These are phyloP conservation scores for Aspergillus bridgeri DNA, from an alignment of 495 filamentous ascomycete species.

Conservation along the genomic window DNA sequence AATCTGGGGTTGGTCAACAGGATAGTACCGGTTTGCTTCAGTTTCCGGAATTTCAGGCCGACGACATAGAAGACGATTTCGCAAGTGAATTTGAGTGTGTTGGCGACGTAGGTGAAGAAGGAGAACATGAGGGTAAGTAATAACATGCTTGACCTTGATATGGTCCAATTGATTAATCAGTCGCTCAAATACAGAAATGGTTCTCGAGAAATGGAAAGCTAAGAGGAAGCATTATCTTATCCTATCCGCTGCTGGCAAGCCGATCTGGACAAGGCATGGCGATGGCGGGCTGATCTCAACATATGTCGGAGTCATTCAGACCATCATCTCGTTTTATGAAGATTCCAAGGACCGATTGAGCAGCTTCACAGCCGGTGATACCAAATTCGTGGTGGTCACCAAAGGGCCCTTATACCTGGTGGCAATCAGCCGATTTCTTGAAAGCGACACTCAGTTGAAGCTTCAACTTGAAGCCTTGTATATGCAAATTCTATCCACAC, in stretches of 20 bases:
- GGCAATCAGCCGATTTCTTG: slow-evolving; percentile 85
- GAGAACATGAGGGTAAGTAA: slow-evolving; percentile 62
- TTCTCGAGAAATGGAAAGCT: slow-evolving; percentile 72
- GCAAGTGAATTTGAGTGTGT: slow-evolving; percentile 75
- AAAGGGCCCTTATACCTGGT: slow-evolving; percentile 89
- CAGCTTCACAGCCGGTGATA: slow-evolving; percentile 78
- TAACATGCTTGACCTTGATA: background rate
- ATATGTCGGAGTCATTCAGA: slow-evolving; percentile 95
- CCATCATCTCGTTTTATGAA: slow-evolving; percentile 96
- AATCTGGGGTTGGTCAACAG: slow-evolving; percentile 17
- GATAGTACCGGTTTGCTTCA: slow-evolving; percentile 36
- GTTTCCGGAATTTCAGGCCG: slow-evolving; percentile 52
- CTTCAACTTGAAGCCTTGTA: slow-evolving; percentile 91
- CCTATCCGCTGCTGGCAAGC: slow-evolving; percentile 94
- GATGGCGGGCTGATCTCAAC: slow-evolving; percentile 83
- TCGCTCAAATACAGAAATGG: slow-evolving; percentile 46
- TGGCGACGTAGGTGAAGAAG: slow-evolving; percentile 57
- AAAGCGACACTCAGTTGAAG: slow-evolving; percentile 82
- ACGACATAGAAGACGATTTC: slow-evolving; percentile 59
- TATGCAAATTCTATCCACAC: slow-evolving; percentile 94
- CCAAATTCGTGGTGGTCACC: slow-evolving; percentile 78
- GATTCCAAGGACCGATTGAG: slow-evolving; percentile 68
- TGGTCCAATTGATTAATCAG: slow-evolving; percentile 2
- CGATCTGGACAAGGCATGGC: slow-evolving; percentile 92
- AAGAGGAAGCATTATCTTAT: slow-evolving; percentile 97